Base-by-base conservation (phyloP, 768 basidiomycete species). In the Gymnopilus junonius region DNA sequence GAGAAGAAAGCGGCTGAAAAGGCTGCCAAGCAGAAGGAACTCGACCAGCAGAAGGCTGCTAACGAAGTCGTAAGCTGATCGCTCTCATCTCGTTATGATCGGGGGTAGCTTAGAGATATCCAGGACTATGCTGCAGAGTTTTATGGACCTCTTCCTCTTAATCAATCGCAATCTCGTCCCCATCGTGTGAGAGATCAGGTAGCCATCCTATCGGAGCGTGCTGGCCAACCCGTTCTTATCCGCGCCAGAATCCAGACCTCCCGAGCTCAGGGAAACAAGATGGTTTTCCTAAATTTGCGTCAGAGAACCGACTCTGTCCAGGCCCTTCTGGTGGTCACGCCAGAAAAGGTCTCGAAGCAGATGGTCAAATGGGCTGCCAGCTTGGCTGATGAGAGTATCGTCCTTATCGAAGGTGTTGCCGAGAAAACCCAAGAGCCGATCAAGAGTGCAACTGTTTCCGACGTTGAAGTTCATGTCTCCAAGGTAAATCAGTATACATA, bases 321-420 rank as follows among this genome's bases (percentile, higher is more conserved):
- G 74, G 95, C 92, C 35, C 79, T 99, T 40, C 80, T 97, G 63
- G 76, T 81, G 51, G 86, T 92, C 23, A 79, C 90, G 10, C 84
- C 87, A 11, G 91, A 87, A 48, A 88, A 86, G 70, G 84, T 99
- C 27, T 96, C 94, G 65, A 98, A 96, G 78, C 95, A 97, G 74
- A 99, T 99, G 97, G 87, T 95, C 39, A 97, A 95, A 77, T 99
- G 92, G 91, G 86, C 90, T 17, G 88, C 88, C 20, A 73, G 85
- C 25, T 78, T 99, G 54, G 80, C 89, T 27, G 85, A 86, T 69
- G 97, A 99, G 80, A 93, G 91, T 62, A 95, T 99, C 70, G 90
- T 99, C 5, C 86, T 96, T 23, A 91, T 97, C 5, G 91, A 95
- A 76, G 97, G 95, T 39, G 71, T 82, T 56, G 91, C 96, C 43